A percentile compares a stretch with the other conserved stretches of the same genome.
Conservation (phyloP, 192 early-diverging fungal species). For the Gamsiella multidivaricata region DNA sequence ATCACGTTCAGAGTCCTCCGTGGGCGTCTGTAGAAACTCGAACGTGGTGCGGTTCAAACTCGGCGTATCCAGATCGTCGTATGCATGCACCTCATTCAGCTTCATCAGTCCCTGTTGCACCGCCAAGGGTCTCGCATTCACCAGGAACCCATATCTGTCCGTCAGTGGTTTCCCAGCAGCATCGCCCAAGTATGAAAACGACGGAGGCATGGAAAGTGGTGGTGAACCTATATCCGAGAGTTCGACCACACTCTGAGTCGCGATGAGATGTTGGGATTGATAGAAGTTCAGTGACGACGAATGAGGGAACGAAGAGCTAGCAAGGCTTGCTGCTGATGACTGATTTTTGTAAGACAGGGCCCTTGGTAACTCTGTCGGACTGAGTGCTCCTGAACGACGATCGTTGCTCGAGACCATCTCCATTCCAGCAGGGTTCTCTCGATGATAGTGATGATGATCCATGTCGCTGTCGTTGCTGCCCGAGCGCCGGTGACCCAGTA, state of each 20-base stretch:
- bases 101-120: constrained; percentile 46
- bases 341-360: constrained; percentile 36
- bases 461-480: constrained; percentile 3
- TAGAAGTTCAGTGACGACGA: constrained; percentile 23
- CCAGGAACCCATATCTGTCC: constrained; percentile 48
- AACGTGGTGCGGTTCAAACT: neutral
- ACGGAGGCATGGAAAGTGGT: constrained; percentile 26
- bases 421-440: neutral
- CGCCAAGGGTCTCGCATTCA: constrained; percentile 46
- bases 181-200: constrained; percentile 23
- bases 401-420: constrained; percentile 28
- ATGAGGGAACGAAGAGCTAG: constrained; percentile 32
- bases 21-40: constrained; percentile 17
- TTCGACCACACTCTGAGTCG: constrained; percentile 35
- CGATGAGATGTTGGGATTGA: neutral
- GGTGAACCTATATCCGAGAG: constrained; percentile 40
- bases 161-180: constrained; percentile 29
- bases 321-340: constrained; percentile 11
- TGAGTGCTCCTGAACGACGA: constrained; percentile 12
- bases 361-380: constrained; percentile 26
- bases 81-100: constrained; percentile 30
- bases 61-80: constrained; percentile 28
- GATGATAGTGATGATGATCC: constrained; percentile 1
- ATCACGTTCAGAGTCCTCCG: constrained; percentile 17
- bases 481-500: neutral